Evolutionary conservation across 768 basidiomycete species (phyloP), one percentile per base, ranked within the genome.

Genomic region (Mycena sanguinolenta): DNA sequence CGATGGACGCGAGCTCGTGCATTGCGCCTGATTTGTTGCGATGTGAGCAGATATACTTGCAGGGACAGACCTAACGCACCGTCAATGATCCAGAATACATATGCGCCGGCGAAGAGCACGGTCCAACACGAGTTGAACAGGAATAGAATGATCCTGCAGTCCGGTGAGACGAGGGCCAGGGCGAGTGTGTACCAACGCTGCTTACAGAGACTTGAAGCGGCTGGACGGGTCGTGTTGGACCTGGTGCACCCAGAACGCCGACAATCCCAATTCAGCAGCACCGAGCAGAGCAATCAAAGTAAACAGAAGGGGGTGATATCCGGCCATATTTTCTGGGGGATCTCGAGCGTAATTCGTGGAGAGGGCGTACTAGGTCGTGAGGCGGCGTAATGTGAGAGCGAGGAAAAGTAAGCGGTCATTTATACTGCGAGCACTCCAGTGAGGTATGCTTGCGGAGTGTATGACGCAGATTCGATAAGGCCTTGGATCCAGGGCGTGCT

Each of bases 101-200:
- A 89, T 46, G 84, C 83, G 4, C 82, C 80, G 23, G 85, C 81
- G 71, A 87, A 89, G 49, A 89, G 73, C 1, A 83, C 78, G 9
- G 88, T 88, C 88, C 88, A 89, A 54, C 83, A 82, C 39, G 84
- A 79, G 62, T 82, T 81, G 73, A 86, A 84, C 59, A 84, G 76
- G 64, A 82, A 78, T 39, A 84, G 71, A 46, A 84, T 82, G 58
- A 84, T 63, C 52, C 81, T 83, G 42, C 16, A 27, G 27, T 32
- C 19, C 12, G 30, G 38, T 49, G 25, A 27, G 30, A 54, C 46
- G 34, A 54, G 42, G 28, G 7, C 17, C 25, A 28, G 12, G 1
- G 28, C 19, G 28, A 46, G 19, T 58, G 36, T 57, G 55, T 12
- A n/a, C n/a, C 30, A 49, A 63, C 50, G 49, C 30, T 55, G 52